These are phyloP conservation scores for Suillus alpinus DNA, from an alignment of 768 basidiomycete genomes.

Conservation along the genomic window DNA sequence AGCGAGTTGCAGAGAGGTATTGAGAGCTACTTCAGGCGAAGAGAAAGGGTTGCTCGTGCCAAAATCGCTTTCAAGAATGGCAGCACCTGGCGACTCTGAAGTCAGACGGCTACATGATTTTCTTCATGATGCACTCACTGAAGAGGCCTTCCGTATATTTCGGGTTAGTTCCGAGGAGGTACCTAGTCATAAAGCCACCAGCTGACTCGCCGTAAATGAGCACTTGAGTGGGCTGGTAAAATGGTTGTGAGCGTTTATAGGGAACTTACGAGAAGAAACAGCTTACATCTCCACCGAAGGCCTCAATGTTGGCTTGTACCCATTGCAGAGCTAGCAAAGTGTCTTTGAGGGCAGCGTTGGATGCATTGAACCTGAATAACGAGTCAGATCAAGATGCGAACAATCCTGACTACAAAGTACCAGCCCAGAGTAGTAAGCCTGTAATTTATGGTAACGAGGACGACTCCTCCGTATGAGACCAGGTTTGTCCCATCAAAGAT, in stretches of 20 bases:
- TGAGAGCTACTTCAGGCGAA: constrained; percentile 11
- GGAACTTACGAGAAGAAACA: neutral
- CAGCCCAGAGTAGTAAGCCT: constrained; percentile 19
- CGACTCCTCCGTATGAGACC: constrained; percentile 23
- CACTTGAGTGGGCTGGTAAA: constrained; percentile 12
- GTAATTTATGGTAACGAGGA: constrained; percentile 24
- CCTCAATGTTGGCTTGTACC: constrained; percentile 33
- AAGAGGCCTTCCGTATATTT: constrained; percentile 18
- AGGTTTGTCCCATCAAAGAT: constrained; percentile 21
- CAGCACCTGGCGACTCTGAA: constrained; percentile 9
- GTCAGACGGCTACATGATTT: neutral
- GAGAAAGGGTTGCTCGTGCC: constrained; percentile 13
- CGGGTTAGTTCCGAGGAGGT: constrained; percentile 16
- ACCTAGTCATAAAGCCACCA: constrained; percentile 17
- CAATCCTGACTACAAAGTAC: neutral
- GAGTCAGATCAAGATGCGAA: neutral
- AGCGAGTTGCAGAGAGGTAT: constrained; percentile 14
- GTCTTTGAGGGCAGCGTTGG: constrained; percentile 29
- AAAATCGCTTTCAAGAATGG: constrained; percentile 17
- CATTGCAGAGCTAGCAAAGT: constrained; percentile 32
- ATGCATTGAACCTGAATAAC: constrained; percentile 15
- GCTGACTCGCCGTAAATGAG: constrained; percentile 21
- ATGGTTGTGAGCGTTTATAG: neutral
- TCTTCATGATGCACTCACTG: constrained; percentile 7
- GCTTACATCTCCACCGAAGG: constrained; percentile 37